Conservation (phyloP, 495 filamentous ascomycete genomes). For the Tuber magnatum region DNA sequence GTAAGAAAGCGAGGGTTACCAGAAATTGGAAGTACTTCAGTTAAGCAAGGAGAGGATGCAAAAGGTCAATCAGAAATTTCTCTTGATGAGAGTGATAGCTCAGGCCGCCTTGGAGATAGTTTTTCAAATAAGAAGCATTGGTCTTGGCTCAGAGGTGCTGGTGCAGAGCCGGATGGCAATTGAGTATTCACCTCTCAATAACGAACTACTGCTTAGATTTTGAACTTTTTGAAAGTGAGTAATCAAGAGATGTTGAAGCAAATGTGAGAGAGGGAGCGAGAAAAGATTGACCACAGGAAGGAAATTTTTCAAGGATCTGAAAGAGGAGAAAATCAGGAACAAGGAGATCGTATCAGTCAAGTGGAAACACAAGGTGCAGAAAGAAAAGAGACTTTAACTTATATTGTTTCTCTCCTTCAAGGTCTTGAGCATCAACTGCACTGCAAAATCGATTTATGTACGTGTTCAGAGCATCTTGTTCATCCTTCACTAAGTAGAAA, state of each 20-base stretch:
- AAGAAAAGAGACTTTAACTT: neutral
- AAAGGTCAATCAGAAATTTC: neutral
- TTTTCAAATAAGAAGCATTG: neutral
- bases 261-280: neutral
- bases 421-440: neutral
- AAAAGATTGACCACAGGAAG: neutral
- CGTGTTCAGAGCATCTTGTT: neutral
- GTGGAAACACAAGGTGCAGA: neutral
- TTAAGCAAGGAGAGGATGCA: rapidly evolving
- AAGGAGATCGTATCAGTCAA: neutral
- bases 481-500: neutral
- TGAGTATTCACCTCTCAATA: neutral
- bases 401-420: neutral
- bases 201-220: neutral
- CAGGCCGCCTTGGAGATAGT: neutral
- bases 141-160: neutral
- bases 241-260: neutral
- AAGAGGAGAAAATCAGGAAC: neutral
- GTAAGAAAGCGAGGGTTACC: neutral
- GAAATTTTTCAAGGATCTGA: neutral
- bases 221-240: neutral
- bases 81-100: neutral
- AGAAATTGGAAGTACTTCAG: neutral
- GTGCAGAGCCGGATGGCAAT: neutral
- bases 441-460: neutral